These are phyloP conservation scores for Fusarium metavorans DNA, from an alignment of 2,329 filamentous ascomycete genomes.

Conservation along the genomic window DNA sequence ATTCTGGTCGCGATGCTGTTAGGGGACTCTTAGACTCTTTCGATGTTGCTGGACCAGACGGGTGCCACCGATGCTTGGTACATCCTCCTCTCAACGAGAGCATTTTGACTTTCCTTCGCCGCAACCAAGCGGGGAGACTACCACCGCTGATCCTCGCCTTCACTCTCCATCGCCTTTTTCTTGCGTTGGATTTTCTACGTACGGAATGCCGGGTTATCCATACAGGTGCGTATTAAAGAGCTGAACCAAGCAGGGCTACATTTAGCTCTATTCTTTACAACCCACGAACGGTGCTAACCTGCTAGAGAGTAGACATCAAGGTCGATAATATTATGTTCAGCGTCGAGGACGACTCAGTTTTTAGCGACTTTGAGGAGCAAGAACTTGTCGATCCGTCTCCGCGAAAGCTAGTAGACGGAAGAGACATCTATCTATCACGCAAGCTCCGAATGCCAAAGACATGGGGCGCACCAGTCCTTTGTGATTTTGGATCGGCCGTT, in stretches of 20 bases:
- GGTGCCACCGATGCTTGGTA: conserved; percentile 52
- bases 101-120: conserved; percentile 52
- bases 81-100: conserved; percentile 59
- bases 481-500: conserved; percentile 63
- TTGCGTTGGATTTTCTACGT: conserved; percentile 60
- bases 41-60: conserved; percentile 50
- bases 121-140: conserved; percentile 54
- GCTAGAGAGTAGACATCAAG: conserved; percentile 56
- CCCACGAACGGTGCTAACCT: conserved; percentile 39
- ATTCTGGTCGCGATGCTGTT: conserved; percentile 48
- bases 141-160: conserved; percentile 50
- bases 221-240: conserved; percentile 51
- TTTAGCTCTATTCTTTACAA: conserved; percentile 1
- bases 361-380: conserved; percentile 52
- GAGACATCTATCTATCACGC: conserved; percentile 57
- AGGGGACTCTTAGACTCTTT: conserved; percentile 54
- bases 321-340: conserved; percentile 61
- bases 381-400: conserved; percentile 55
- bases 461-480: conserved; percentile 54
- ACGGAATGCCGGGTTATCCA: conserved; percentile 59
- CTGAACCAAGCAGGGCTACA: background rate
- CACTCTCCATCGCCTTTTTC: conserved; percentile 54
- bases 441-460: conserved; percentile 50
- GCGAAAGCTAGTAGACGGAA: conserved; percentile 55
- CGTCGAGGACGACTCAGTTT: conserved; percentile 54